Evolutionary conservation across 106 monocot species (phyloP), one percentile per base, ranked within the genome.

Genomic region (Dendrobium officinale): DNA sequence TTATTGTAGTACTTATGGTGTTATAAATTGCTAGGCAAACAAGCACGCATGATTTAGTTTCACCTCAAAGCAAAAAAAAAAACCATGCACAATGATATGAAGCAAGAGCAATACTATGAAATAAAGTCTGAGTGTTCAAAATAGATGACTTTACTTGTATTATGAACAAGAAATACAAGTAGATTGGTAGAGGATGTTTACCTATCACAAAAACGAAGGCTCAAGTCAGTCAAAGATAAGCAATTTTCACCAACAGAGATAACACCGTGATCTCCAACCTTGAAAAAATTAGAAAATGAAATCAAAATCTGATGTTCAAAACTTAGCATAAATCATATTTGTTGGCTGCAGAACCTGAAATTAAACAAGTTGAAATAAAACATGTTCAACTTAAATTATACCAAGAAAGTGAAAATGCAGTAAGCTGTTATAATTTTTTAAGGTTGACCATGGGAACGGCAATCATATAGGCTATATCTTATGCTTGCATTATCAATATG

Each of bases 131-230:
- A 70, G 15, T 70, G 11, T 70, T 20, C 10, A 37, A 70, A 33
- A 70, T 70, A 70, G 33, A 70, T 33, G 26, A 67, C 6, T 37
- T 11, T 70, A 37, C 15, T 8, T 70, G 70, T 10, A 70, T 70
- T 10, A 37, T 70, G 33, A 42, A 74, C 18, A 29, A 74, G 44
- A 74, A n/a, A 17, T 40, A 20, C 33, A 74, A 44, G 13, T 17
- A 74, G 74, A 6, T 68, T 42, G 37, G 78, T 56, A 83, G 48
- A 15, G 79, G 16, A 78, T 78, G 27, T 67, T 86, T 55, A 97
- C 98, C 98, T 88, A 66, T 99, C 98, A 81, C 91, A 89, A 79
- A 94, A 99, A 37, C 85, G 95, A 77, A 99, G 77, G 72, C 90
- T 90, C 72, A 99, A 78, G 73, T 99, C 95, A 72, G 80, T 88